These are phyloP conservation scores for Rasamsonia emersonii DNA, from an alignment of 2,329 filamentous ascomycete species.

Conservation along the genomic window DNA sequence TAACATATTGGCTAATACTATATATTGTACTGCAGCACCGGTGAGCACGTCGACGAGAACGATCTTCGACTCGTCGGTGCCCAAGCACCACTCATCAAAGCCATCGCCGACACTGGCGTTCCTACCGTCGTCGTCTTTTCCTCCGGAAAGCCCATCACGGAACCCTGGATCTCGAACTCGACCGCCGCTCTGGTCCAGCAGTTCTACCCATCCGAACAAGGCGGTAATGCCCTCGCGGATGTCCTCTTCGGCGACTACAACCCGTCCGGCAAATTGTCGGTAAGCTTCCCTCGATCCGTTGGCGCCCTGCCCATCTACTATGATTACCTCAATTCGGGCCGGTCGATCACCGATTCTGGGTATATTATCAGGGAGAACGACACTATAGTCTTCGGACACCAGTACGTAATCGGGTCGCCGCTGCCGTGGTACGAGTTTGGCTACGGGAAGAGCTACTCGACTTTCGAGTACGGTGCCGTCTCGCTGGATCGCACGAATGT, in stretches of 20 bases:
- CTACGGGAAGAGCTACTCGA: conserved; percentile 58
- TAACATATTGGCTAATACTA: no score
- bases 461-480: conserved; percentile 45
- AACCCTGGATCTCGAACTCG: conserved; percentile 60
- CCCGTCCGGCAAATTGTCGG: conserved; percentile 57
- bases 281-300: conserved; percentile 59
- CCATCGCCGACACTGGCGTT: conserved; percentile 58
- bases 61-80: conserved; percentile 60
- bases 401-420: conserved; percentile 55
- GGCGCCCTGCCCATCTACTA: conserved; percentile 63
- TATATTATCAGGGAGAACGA: conserved; percentile 45
- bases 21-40: conserved; percentile 38
- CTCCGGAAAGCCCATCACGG: conserved; percentile 63
- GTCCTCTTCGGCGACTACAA: conserved; percentile 57
- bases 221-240: conserved; percentile 57
- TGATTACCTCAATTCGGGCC: conserved; percentile 61
- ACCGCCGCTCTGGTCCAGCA: conserved; percentile 62
- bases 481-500: conserved; percentile 35
- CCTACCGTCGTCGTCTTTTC: conserved; percentile 61
- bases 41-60: conserved; percentile 62
- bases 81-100: conserved; percentile 57
- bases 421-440: conserved; percentile 58
- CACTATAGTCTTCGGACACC: conserved; percentile 54
- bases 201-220: conserved; percentile 65
- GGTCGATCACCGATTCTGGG: conserved; percentile 47